Base-by-base conservation (phyloP, 2,329 filamentous ascomycete species). In the Pyrenophora seminiperda region DNA sequence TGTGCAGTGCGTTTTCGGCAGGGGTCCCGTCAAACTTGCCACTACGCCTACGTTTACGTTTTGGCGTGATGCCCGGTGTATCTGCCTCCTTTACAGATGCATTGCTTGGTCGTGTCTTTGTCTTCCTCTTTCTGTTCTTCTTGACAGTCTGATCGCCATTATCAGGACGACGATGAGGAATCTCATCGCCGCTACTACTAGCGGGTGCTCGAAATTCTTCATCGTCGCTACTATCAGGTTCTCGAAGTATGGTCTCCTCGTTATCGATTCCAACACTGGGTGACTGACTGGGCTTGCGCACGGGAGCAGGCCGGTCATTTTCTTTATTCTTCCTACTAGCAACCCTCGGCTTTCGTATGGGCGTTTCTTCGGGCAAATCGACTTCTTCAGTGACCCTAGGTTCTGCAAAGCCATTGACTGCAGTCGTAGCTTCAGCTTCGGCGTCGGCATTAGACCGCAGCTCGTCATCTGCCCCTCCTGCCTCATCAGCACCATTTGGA, bases 1-100 rank as follows among this genome's bases (percentile, higher is more conserved):
- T 45, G 7, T 53, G 34, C 5, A 66, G 38, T 7, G 57, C 59
- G 29, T 32, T 53, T 4, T 64, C 59, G n/a, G 57, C 62, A 13
- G 59, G 53, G 17, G 53, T 43, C 2, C 20, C 14, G 15, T 5
- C 17, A 22, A 31, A 27, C 18, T 45, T 18, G 27, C 20, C 41
- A 18, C 41, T 36, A 13, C 24, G 9, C 11, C 24, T 32, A 5
- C 41, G 41, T 15, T n/a, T 32, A 5, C 41, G 41, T 15, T n/a
- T 11, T 9, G 31, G 20, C 27, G 11, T 43, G 0, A 27, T 27
- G 24, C 24, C 13, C 10, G 7, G 24, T 27, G 10, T 11, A 10
- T 11, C 10, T 27, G 41, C 11, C 7, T 43, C 34, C 14, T 10
- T 15, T 2, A 31, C 20, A 36, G 37, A 22, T 9, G 10, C 27